Evolutionary conservation across 164 flowering plant genomes (phyloP), one percentile per base, ranked within the genome.

Genomic region (Chloranthus sessilifolius): DNA sequence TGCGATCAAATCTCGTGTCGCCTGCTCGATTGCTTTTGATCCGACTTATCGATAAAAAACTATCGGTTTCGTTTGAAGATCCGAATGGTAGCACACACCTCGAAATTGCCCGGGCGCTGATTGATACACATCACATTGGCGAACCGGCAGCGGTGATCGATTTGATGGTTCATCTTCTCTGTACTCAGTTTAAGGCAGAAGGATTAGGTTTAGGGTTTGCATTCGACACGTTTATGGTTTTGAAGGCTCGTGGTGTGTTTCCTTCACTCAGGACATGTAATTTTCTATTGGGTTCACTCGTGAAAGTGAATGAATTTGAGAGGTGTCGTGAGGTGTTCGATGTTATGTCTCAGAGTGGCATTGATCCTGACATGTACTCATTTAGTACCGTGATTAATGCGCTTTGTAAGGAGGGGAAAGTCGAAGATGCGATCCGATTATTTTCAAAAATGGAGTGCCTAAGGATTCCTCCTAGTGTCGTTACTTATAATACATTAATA

Each of bases 401-500:
- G 4, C 63, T 61, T 43, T 82, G 78, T 43, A 78, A 72, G 55
- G 78, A 71, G 44, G 78, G 79, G 34, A 77, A 62, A 43, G 56
- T 80, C 40, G 63, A 70, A 17, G 79, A 73, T 28, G 92, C 88
- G 2, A 19, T 65, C 21, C n/a, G n/a, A 15, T 57, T 87, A 76
- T 76, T 80, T 64, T 25, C 15, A 36, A 64, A 64, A 47, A 84
- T 87, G 85, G 81, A 75, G 56, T 55, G 57, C 37, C 39, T 56
- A 53, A 79, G 84, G 8, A 39, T 82, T 49, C 38, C 60, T 45
- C 83, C 89, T 0, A 80, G 62, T 58, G 85, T 74, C 22, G 73
- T 82, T 45, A 75, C 75, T 34, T 84, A 82, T 55, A 87, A 87
- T 58, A 84, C 67, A 47, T 41, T 88, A 6, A 75, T 88, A 52